Percentiles rank a stretch among this genome's conserved stretches.
Conservation (phyloP, 768 basidiomycete species). For the Cyathus striatus region DNA sequence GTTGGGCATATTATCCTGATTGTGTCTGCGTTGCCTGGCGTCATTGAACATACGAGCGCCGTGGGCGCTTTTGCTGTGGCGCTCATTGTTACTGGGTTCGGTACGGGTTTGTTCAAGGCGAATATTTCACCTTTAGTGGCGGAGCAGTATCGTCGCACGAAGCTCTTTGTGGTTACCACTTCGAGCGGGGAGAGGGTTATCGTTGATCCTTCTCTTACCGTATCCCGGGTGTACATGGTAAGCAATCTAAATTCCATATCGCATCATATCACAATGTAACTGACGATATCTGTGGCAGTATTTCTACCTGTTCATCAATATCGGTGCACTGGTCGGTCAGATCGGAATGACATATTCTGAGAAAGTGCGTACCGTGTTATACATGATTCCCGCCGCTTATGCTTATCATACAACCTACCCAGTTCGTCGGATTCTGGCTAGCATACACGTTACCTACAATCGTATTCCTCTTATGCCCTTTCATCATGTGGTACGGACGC, state of each 20-base stretch:
- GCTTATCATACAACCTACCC: not conserved
- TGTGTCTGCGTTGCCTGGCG: constrained; percentile 58
- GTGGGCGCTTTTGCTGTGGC: constrained; percentile 52
- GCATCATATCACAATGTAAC: too few species aligned
- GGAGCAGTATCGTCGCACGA: constrained; percentile 62
- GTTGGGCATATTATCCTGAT: constrained; percentile 65
- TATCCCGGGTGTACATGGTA: constrained; percentile 72
- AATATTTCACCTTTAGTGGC: constrained; percentile 78
- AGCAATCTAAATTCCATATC: constrained; percentile 2
- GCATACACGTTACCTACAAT: constrained; percentile 61
- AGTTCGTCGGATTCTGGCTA: constrained; percentile 67
- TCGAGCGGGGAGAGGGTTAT: constrained; percentile 65
- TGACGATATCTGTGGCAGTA: not conserved
- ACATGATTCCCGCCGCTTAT: not conserved
- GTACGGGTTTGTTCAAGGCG: constrained; percentile 71
- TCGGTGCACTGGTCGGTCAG: constrained; percentile 67
- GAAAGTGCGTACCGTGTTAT: constrained; percentile 31
- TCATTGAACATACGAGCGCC: constrained; percentile 50
- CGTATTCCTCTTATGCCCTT: constrained; percentile 56
- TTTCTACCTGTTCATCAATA: constrained; percentile 51
- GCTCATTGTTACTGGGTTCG: constrained; percentile 53
- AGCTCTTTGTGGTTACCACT: constrained; percentile 44
- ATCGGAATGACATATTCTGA: constrained; percentile 65
- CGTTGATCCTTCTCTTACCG: constrained; percentile 66
- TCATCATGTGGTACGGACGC: constrained; percentile 51